Evolutionary conservation across 192 early-diverging fungal genomes (phyloP).

Genomic region (Backusella luteola): DNA sequence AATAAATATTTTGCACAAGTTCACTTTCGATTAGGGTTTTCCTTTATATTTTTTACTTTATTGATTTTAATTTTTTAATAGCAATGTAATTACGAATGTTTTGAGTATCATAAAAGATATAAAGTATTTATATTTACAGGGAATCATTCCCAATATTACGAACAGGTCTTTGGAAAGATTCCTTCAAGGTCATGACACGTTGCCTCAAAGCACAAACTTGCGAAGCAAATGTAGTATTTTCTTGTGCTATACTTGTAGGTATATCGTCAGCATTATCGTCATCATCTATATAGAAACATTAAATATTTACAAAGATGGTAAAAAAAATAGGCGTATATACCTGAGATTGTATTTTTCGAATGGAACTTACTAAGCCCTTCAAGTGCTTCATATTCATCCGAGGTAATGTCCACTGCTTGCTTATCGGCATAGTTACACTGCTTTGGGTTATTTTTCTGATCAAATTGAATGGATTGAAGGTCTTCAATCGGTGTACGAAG

Average conservation of each 20-base stretch:
- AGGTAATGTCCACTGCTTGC: neutral
- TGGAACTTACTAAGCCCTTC: constrained; percentile 11
- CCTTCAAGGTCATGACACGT: neutral
- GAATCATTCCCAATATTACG: neutral
- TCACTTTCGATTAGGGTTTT: too few relatives aligned
- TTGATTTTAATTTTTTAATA: neutral
- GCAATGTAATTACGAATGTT: neutral
- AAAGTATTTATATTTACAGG: neutral
- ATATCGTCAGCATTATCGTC: neutral
- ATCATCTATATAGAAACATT: neutral
- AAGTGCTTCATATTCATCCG: constrained; percentile 12
- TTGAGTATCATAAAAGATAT: neutral
- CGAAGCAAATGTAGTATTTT: neutral
- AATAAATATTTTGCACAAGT: too few relatives aligned
- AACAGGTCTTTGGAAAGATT: constrained; percentile 5
- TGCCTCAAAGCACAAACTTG: constrained; percentile 11
- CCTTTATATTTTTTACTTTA: neutral
- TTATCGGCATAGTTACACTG: neutral
- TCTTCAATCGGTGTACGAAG: constrained; percentile 8
- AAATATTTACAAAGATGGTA: neutral
- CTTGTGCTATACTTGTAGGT: constrained; percentile 1
- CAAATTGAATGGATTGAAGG: neutral
- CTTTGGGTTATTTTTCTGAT: neutral
- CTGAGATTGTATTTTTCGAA: neutral
- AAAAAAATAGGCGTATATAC: neutral